Evolutionary conservation across 441 rosid species (phyloP).

Genomic region (Bocquillonia castaneifolia): DNA sequence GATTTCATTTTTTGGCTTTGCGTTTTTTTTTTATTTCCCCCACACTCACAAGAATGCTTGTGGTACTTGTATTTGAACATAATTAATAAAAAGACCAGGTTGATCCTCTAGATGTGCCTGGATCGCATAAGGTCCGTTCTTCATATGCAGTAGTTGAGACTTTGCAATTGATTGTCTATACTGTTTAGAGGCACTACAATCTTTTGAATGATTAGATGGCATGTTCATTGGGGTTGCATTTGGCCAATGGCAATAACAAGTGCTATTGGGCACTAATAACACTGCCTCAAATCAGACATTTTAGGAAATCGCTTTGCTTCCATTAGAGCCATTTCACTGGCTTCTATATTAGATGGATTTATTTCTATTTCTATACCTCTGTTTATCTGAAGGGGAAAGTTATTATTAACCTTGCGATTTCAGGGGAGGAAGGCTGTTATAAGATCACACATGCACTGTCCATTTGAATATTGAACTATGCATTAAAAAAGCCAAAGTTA

Average conservation of each 20-base stretch:
- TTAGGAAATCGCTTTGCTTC: no score
- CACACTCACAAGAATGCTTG: conserved; percentile 4
- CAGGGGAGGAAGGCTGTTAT: no score
- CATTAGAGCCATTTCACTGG: no score
- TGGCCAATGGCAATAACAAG: background rate
- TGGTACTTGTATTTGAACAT: conserved; percentile 15
- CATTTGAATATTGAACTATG: background rate
- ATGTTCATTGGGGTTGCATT: background rate
- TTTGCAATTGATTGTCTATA: no score
- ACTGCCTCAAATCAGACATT: no score
- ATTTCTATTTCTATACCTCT: no score
- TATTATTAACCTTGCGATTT: no score
- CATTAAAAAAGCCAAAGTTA: background rate
- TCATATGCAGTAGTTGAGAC: background rate
- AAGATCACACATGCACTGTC: no score
- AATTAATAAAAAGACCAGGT: conserved; percentile 12
- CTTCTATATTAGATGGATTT: no score
- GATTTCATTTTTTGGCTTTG: background rate
- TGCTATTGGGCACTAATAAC: background rate
- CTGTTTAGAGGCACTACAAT: no score
- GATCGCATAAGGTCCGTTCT: background rate
- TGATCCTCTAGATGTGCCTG: background rate
- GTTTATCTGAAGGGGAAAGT: no score
- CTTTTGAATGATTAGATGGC: no score
- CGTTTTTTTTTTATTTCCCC: conserved; percentile 19